Base-by-base conservation (phyloP, 1,284 basidiomycete species). In the Irpex lacteus region DNA sequence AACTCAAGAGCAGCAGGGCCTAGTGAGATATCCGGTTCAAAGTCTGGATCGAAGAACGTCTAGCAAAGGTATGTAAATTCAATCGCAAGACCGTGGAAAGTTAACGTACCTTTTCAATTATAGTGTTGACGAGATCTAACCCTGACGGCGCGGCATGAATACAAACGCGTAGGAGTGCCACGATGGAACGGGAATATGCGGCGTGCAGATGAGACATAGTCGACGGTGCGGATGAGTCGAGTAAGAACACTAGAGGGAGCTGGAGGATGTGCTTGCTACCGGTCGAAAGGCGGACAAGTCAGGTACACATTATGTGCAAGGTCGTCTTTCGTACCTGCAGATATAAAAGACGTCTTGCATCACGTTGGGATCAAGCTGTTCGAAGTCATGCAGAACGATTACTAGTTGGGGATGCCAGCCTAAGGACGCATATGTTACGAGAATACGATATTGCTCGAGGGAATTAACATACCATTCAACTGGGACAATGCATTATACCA, bases 331-430 rank as follows among this genome's bases (percentile, higher is more conserved):
- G 37, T 68, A 88, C 89, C 87, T 90, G 78, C 83, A 89, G 26
- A 91, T 87, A 63, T 88, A 82, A 55, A 91, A 83, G 7, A 90
- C 69, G 68, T 91, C 88, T 68, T 88, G 84, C 58, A 91, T 73
- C 4, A 91, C 78, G 1, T 69, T 59, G 0, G 82, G 74, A 60
- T 90, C 88, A 58, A 89, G 84, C 70, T 86, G 84, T 69, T 92
- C 90, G 67, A 92, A 90, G 60, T 89, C 85, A 63, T 89, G 87
- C 18, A 92, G 70, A 9, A 90, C 70, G 5, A 88, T 76, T 13
- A 86, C 78, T 1, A 92, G 79, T 49, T 80, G 75, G 6, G 73
- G 71, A 36, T 65, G 19, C 56, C 72, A 59, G 75, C 47, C 19
- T 37, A n/a, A 34, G 15, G 18, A 21, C 8, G 26, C 9, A 11